Percentiles rank a stretch among this genome's conserved stretches.
phyloP scores from a whole-genome alignment of 2,329 filamentous ascomycete genomes.

The Cladosporium sp. region DNA sequence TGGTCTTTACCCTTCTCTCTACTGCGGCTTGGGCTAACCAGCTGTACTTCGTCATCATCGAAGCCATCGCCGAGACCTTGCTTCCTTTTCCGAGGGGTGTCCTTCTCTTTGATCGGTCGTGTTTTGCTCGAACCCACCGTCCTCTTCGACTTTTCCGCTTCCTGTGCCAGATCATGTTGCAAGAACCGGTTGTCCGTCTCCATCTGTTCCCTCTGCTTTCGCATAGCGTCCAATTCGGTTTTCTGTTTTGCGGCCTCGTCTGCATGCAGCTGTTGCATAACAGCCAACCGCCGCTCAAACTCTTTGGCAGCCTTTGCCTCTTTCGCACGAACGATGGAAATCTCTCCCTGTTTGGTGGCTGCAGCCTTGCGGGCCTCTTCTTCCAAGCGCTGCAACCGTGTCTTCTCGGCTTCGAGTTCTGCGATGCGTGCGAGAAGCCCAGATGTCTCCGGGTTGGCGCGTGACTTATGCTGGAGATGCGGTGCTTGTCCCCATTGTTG shows the following conservation, averaged over 20 bases:
- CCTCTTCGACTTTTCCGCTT: constrained; percentile 51
- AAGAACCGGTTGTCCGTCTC: constrained; percentile 70
- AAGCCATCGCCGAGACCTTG: constrained; percentile 63
- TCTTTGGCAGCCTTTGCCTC: constrained; percentile 58
- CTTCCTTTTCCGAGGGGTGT: constrained; percentile 27
- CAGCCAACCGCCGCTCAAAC: constrained; percentile 59
- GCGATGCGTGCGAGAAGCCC: constrained; percentile 41
- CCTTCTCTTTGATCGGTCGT: constrained; percentile 16
- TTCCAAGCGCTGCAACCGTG: constrained; percentile 35
- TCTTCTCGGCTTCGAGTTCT: constrained; percentile 43
- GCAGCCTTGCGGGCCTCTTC: constrained; percentile 46
- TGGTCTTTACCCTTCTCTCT: constrained; percentile 45
- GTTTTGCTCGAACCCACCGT: constrained; percentile 21
- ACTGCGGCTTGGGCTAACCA: constrained; percentile 34
- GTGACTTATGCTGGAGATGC: constrained; percentile 14
- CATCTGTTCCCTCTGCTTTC: constrained; percentile 60
- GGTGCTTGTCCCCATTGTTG: constrained; percentile 23
- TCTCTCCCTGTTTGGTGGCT: constrained; percentile 65
- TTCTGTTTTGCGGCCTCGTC: constrained; percentile 63
- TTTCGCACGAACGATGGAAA: constrained; percentile 69
- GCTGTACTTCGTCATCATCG: constrained; percentile 58
- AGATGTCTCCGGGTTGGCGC: constrained; percentile 20
- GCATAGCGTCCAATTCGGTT: constrained; percentile 60
- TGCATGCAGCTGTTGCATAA: constrained; percentile 58
- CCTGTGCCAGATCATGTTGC: constrained; percentile 66